These are phyloP conservation scores for Colletotrichum endophyticum DNA, from an alignment of 2,329 filamentous ascomycete species.

Conservation along the genomic window DNA sequence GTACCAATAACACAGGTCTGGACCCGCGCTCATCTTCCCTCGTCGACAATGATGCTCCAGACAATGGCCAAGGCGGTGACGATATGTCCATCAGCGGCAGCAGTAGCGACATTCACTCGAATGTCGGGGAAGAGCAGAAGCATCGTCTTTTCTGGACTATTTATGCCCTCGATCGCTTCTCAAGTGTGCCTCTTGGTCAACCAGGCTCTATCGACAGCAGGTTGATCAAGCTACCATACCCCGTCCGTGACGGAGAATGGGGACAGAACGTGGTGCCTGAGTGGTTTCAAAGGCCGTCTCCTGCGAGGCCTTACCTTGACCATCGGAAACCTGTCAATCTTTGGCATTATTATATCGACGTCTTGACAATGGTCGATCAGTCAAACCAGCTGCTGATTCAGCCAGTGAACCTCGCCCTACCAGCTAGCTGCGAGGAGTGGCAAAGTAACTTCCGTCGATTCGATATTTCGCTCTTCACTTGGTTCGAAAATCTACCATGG, in stretches of 20 bases:
- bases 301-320: not conserved
- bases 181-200: not conserved
- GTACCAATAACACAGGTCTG: not conserved
- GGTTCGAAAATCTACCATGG: not conserved
- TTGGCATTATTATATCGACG: not conserved
- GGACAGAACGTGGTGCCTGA: not conserved
- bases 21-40: not conserved
- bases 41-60: not conserved
- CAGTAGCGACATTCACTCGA: not conserved
- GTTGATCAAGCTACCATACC: not conserved
- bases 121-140: not conserved
- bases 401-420: not conserved
- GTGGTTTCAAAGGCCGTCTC: not conserved
- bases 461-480: not conserved
- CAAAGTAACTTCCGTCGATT: not conserved
- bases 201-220: not conserved
- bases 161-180: not conserved
- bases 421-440: not conserved
- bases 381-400: not conserved
- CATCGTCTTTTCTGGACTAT: not conserved
- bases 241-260: not conserved
- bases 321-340: not conserved
- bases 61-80: not conserved
- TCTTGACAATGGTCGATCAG: not conserved
- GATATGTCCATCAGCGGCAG: not conserved